phyloP scores from a whole-genome alignment of 208 protist genomes.

The Acanthamoeba culbertsoni region DNA sequence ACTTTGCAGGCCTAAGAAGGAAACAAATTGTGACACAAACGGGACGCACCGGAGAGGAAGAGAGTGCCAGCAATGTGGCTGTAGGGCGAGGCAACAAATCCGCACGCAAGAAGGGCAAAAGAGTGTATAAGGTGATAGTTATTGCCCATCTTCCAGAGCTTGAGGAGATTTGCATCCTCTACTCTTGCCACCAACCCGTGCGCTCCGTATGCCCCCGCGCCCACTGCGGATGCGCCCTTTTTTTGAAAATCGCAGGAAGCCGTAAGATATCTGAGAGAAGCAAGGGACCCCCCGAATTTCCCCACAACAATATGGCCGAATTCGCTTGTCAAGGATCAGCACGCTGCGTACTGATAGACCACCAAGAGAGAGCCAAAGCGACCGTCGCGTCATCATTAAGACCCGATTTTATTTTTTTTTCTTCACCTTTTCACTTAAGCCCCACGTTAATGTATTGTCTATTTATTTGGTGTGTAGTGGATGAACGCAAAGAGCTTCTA shows the following conservation, averaged over 20 bases:
- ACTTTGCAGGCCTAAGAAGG: background rate
- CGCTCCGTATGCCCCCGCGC: background rate
- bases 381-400: too few relatives aligned
- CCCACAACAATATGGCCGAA: background rate
- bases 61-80: background rate
- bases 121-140: background rate
- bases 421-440: too few relatives aligned
- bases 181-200: background rate
- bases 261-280: background rate
- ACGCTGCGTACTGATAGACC: background rate
- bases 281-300: background rate
- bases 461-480: too few relatives aligned
- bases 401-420: too few relatives aligned
- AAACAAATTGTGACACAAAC: background rate
- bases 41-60: background rate
- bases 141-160: background rate
- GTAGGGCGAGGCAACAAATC: background rate
- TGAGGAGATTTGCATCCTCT: background rate
- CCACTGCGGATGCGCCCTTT: background rate
- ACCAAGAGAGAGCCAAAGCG: background rate
- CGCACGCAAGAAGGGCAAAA: background rate
- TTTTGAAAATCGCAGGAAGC: background rate
- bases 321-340: too few relatives aligned
- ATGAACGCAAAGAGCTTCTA: too few relatives aligned
- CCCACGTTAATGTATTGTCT: too few relatives aligned